These are phyloP conservation scores for Gardenia jasminoides DNA, from an alignment of 257 asterid species.

Conservation along the genomic window DNA sequence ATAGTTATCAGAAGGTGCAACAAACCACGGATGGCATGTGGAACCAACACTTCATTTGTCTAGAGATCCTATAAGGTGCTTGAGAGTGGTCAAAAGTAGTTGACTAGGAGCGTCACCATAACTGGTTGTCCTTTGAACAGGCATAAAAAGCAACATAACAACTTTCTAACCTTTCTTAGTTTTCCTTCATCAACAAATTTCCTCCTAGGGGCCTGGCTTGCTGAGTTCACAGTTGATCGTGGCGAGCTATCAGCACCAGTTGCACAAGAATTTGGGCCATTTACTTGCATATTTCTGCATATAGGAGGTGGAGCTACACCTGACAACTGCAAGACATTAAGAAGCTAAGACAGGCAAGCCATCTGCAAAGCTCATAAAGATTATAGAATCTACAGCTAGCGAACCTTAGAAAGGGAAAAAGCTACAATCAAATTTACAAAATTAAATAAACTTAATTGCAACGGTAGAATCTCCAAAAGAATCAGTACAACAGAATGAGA, in stretches of 20 bases:
- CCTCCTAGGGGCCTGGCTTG: slow-evolving; percentile 80
- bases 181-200: slow-evolving; percentile 97
- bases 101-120: background rate
- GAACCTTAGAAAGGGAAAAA: background rate
- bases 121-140: background rate
- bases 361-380: slow-evolving; percentile 7
- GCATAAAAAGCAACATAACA: background rate
- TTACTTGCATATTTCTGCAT: slow-evolving; percentile 68
- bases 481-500: background rate
- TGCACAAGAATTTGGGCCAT: slow-evolving; percentile 57
- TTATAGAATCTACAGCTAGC: background rate
- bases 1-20: background rate
- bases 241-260: slow-evolving; percentile 71
- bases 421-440: background rate
- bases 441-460: background rate
- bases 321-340: slow-evolving; percentile 62
- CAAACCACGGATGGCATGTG: background rate
- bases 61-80: background rate
- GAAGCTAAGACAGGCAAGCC: background rate
- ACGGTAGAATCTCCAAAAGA: background rate
- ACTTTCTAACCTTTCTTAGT: slow-evolving; percentile 71
- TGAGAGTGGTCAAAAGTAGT: background rate
- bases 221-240: slow-evolving; percentile 56
- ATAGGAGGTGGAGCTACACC: slow-evolving; percentile 90
- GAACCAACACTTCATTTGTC: background rate